Percentiles rank a stretch among this genome's conserved stretches.
Evolutionary conservation across 2,329 filamentous ascomycete genomes (phyloP).

Genomic region (Cytospora leucostoma): DNA sequence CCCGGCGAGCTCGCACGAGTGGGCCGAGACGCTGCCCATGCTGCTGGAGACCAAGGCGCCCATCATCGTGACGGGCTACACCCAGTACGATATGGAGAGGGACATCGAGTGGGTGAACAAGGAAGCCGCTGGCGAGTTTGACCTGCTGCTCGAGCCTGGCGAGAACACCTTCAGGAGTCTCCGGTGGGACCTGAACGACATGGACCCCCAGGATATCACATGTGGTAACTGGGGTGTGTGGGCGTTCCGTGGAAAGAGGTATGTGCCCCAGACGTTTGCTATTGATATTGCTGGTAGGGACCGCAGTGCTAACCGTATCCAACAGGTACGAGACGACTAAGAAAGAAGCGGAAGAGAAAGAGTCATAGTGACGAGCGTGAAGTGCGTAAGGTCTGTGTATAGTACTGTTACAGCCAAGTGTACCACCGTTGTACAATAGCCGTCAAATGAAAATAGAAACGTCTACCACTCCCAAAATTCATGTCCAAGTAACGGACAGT

Average conservation of each 20-base stretch:
- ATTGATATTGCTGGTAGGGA: neutral
- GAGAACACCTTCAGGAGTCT: constrained; percentile 94
- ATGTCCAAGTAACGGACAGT: neutral
- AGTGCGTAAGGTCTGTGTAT: neutral
- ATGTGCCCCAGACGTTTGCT: constrained; percentile 38
- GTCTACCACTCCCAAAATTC: neutral
- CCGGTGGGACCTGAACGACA: constrained; percentile 94
- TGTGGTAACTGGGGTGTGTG: constrained; percentile 97
- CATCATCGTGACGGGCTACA: constrained; percentile 93
- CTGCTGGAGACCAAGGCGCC: constrained; percentile 94
- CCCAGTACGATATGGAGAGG: constrained; percentile 89
- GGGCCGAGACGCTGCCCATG: constrained; percentile 85
- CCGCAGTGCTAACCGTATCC: constrained; percentile 37
- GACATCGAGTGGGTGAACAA: constrained; percentile 89
- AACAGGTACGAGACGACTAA: constrained; percentile 64
- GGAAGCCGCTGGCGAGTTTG: constrained; percentile 85
- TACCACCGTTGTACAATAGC: constrained; percentile 16
- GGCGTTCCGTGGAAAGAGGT: constrained; percentile 97
- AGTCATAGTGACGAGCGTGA: neutral
- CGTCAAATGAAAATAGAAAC: neutral
- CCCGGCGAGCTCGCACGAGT: constrained; percentile 89
- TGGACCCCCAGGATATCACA: constrained; percentile 90
- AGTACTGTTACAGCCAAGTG: neutral
- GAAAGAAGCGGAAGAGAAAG: constrained; percentile 43
- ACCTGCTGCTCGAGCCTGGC: constrained; percentile 85